Evolutionary conservation across 768 basidiomycete genomes (phyloP), one percentile per base, ranked within the genome.

Genomic region (Sarcodon sp.): DNA sequence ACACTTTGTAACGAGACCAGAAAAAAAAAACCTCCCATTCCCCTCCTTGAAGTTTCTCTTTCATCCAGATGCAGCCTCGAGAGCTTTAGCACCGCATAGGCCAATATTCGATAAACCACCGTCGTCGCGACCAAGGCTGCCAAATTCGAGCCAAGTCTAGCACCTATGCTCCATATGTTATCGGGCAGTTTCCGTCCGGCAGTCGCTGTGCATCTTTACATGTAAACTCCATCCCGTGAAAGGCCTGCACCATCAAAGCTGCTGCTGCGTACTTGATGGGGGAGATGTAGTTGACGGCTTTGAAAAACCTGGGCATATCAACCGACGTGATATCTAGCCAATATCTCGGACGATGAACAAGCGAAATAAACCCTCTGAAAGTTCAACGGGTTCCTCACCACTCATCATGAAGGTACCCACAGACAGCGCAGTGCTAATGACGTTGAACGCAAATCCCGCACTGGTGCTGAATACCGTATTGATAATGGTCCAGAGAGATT

Each of bases 401-500:
- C 16, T 27, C 39, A 41, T 41, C 8, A 41, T 27, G 13, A 41
- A 15, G 8, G 39, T 41, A 27, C 21, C n/a, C 21, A 41, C 27
- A 15, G 39, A 4, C 13, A 41, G 15, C 39, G 27, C 15, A 15
- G 39, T 16, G 27, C 39, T 41, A 27, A 11, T 41, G 39, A 41
- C 13, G 39, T 41, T 41, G 6, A 53, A 48, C 5, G 49, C 46
- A 13, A 50, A 49, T 9, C 52, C 52, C 44, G 47, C 48, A 9
- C 48, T 53, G 49, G 50, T 46, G 43, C 47, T 50, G 50, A 53
- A 50, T 6, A 46, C 43, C 41, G 52, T 41, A 13, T 41, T 49
- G 38, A 53, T 47, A 6, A 49, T 46, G 43, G 53, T 51, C 33
- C 54, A 51, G 41, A 55, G 44, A 33, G 48, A 50, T 46, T 55